Conservation (phyloP, 1,139 yeast species). For the Sugiyamaella neomexicana region DNA sequence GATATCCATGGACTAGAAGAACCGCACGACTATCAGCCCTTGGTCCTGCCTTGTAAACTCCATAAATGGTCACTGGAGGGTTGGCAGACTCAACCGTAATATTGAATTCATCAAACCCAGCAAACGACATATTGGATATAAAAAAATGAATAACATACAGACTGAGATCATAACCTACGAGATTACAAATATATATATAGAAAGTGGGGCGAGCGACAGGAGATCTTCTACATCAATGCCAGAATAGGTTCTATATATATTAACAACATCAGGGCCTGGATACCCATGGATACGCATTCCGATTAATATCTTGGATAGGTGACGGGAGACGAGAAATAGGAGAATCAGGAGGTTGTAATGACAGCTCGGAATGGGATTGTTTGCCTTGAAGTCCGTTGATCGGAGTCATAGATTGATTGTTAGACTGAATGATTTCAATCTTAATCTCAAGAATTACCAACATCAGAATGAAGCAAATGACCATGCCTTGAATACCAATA, state of each 20-base stretch:
- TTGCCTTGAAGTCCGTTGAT: not conserved
- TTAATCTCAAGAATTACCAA: constrained; percentile 14
- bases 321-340: not conserved
- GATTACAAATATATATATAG: not conserved
- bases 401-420: not conserved
- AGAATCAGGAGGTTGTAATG: not conserved
- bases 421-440: constrained; percentile 6
- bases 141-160: too few relatives aligned
- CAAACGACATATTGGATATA: constrained; percentile 3
- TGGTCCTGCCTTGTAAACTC: constrained; percentile 2
- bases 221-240: not conserved
- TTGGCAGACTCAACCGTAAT: not conserved
- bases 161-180: not conserved
- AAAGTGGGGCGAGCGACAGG: too few relatives aligned
- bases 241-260: not conserved
- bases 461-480: constrained; percentile 3
- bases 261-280: not conserved
- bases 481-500: constrained; percentile 7
- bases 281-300: not conserved
- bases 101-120: constrained; percentile 4
- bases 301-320: not conserved
- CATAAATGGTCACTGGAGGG: constrained; percentile 8
- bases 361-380: not conserved
- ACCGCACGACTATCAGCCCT: constrained; percentile 13
- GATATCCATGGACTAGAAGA: constrained; percentile 26